Evolutionary conservation across 805 yeast genomes (phyloP).

Genomic region (Lipomyces spencermartinsiae): DNA sequence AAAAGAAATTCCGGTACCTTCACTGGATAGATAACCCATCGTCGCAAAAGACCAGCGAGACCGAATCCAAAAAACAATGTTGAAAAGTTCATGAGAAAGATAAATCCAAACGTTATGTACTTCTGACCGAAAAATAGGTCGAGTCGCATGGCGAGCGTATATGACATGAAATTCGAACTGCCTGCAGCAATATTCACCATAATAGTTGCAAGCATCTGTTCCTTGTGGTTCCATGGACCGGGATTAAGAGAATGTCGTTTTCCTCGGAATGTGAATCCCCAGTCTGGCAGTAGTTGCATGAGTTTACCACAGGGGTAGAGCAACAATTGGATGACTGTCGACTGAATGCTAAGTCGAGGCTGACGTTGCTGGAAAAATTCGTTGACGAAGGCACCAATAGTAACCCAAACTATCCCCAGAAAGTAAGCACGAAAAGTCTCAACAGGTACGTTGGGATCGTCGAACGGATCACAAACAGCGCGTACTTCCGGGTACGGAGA

Average conservation of each 20-base stretch:
- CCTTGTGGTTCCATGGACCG: too few relatives aligned
- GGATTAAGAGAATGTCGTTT: too few relatives aligned
- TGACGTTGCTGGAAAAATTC: conserved; percentile 63
- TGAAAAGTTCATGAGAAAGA: conserved; percentile 45
- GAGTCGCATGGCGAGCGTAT: conserved; percentile 14
- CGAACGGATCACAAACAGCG: conserved; percentile 64
- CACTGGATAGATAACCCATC: conserved; percentile 57
- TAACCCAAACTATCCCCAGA: conserved; percentile 43
- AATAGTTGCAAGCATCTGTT: conserved; percentile 50
- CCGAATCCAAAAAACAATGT: conserved; percentile 71
- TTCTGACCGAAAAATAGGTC: conserved; percentile 27
- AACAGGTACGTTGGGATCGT: conserved; percentile 57
- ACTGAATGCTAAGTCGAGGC: conserved; percentile 62
- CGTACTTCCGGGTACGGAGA: conserved; percentile 74
- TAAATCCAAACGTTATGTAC: conserved; percentile 51
- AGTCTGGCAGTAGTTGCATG: conserved; percentile 22
- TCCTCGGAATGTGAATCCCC: conserved; percentile 5
- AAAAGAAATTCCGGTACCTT: too few relatives aligned
- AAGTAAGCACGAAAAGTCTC: conserved; percentile 65
- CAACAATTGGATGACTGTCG: conserved; percentile 68
- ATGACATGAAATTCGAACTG: conserved; percentile 17
- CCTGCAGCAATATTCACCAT: conserved; percentile 41
- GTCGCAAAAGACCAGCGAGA: conserved; percentile 55
- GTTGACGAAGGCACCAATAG: conserved; percentile 65
- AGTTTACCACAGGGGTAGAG: conserved; percentile 64